Conservation (phyloP, 1,139 yeast species). For the Geotrichum australiense region DNA sequence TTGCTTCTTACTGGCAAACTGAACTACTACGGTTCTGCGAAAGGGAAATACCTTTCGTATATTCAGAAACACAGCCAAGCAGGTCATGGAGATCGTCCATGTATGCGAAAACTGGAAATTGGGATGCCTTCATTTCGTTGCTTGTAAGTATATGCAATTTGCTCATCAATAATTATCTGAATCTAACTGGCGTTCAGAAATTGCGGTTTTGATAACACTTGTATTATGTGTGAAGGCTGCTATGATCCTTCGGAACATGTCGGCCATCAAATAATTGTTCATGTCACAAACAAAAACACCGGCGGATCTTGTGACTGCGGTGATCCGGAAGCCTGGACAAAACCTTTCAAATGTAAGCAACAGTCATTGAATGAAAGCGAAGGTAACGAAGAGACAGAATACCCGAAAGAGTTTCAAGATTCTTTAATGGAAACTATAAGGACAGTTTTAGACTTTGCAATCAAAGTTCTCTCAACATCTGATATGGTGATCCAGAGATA, state of each 20-base stretch:
- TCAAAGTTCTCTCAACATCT: constrained; percentile 57
- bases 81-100: constrained; percentile 46
- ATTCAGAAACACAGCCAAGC: background rate
- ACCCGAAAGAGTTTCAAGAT: constrained; percentile 26
- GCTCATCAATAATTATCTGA: background rate
- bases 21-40: background rate
- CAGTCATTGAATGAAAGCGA: constrained; percentile 22
- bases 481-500: constrained; percentile 35
- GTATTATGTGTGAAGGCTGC: constrained; percentile 78
- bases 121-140: constrained; percentile 87
- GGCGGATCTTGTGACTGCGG: constrained; percentile 98
- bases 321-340: constrained; percentile 72
- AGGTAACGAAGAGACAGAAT: constrained; percentile 16
- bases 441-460: constrained; percentile 58
- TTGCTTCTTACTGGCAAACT: background rate
- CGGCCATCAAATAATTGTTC: constrained; percentile 69
- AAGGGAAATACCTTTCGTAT: background rate
- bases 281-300: constrained; percentile 67
- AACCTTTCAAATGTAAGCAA: constrained; percentile 46
- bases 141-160: constrained; percentile 28
- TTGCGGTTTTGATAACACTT: constrained; percentile 79
- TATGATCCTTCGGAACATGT: constrained; percentile 62
- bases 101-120: constrained; percentile 64
- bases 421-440: constrained; percentile 41
- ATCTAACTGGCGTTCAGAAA: constrained; percentile 35